Base-by-base conservation (phyloP, 2,329 filamentous ascomycete species). In the Dothideomycetes sp. region DNA sequence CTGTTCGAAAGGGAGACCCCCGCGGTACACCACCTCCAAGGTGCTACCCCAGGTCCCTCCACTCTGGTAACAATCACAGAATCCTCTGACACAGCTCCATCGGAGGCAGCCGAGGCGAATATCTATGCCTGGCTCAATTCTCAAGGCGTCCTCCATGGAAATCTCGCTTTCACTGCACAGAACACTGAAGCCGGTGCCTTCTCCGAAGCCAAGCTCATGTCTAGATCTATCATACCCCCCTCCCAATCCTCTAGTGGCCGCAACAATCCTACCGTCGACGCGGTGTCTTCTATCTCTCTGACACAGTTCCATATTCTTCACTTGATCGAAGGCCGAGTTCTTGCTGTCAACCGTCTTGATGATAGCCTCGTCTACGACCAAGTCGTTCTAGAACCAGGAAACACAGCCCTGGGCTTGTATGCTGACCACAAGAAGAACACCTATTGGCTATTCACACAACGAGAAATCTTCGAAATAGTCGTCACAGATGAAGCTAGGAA, bases 371-470 rank as follows among this genome's bases (percentile, higher is more conserved):
- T 94, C 2, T 93, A 91, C 51, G 85, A 95, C 57, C 87, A 96
- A 61, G 71, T 80, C 16, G 82, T 98, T 4, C 69, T 96, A 11
- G 82, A 89, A 41, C 73, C 78, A 4, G 84, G 82, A 1, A 84
- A 94, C 52, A 80, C 73, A 52, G 78, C 81, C 4, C 67, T 98
- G n/a, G 87, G 84, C 0, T 73, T 98, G 13, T 81, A 87, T 36
- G 80, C 89, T 7, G 91, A 98, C 60, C 74, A 83, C 46, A 89
- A 91, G 60, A 94, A 95, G 68, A 93, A 89, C 55, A 98, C 91
- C 0, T 95, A 89, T 57, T 98, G 93, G 91, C 73, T 98, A 2
- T 94, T 96, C 56, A 96, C 89, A 0, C 74, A 77, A 0, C 75
- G 84, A 43, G 87, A 94, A 54, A 94, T 98, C 36, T 95, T 87